Evolutionary conservation across 108 stramenopile genomes (phyloP), one percentile per base, ranked within the genome.

Genomic region (Chaetoceros muelleri): DNA sequence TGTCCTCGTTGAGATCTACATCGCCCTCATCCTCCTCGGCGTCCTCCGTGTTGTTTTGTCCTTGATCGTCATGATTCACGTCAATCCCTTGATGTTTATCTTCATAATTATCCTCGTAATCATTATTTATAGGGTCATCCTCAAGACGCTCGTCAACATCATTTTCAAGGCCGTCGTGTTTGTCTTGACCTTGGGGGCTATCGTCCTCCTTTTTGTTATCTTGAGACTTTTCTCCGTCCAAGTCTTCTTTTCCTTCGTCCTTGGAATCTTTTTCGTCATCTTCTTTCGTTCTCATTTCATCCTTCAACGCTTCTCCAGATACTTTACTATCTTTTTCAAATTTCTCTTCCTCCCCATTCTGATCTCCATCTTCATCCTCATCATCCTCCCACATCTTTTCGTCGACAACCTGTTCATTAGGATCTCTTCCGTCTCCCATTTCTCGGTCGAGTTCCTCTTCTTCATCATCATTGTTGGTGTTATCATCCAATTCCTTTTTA

Each of bases 401-500:
- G 67, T 95, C 95, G 24, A 97, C 95, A 26, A 98, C 93, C 58
- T 96, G 80, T 23, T 93, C 96, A 54, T 98, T 90, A 26, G 71
- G 69, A 61, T 80, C 82, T 16, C 64, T 75, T 7, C 80, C 87
- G n/a, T 96, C 93, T 2, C 95, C 98, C 98, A 99, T 96, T 71
- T 99, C 96, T 22, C 96, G 82, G 54, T 99, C 97, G 1, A 98
- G 76, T 62, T 96, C 95, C 59, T 98, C 96, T 51, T 83, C 87
- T 1, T 92, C 90, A 5, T 94, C 73, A 10, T 87, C 82, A n/a
- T 95, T 78, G 5, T 82, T 67, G 7, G 81, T 60, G 27, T 78
- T 52, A 2, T 73, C 61, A 3, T 89, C 74, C 13, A 88, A 73
- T 0, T 87, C 90, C 5, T 79, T 70, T 45, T 82, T 79, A 52